Evolutionary conservation across 1,284 basidiomycete genomes (phyloP).

Genomic region (Tilletia walkeri): DNA sequence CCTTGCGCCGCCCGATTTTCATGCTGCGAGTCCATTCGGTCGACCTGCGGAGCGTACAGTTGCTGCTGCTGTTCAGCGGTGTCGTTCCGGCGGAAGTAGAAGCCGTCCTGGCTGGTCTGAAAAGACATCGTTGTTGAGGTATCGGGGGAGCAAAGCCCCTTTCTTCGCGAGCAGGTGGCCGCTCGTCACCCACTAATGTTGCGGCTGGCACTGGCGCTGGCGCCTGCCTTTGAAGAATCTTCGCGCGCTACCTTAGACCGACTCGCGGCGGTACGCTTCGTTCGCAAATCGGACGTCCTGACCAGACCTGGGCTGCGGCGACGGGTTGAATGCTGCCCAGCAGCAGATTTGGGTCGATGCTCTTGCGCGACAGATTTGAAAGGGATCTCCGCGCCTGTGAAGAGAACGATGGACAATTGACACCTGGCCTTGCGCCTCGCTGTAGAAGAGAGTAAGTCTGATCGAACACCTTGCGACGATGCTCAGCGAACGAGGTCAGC

Average conservation of each 20-base stretch:
- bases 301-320: no score
- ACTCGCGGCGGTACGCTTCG: not conserved
- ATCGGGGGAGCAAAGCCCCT: not conserved
- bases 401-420: no score
- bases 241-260: not conserved
- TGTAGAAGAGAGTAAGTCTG: not conserved
- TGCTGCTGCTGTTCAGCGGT: not conserved
- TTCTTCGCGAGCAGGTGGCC: not conserved
- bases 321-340: no score
- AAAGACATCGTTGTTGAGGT: not conserved
- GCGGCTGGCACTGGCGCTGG: not conserved
- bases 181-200: not conserved
- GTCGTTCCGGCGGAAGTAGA: conserved; percentile 15
- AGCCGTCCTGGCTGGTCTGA: conserved; percentile 7
- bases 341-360: no score
- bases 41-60: not conserved
- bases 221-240: not conserved
- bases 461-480: not conserved
- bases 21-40: not conserved
- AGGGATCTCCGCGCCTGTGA: no score
- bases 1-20: not conserved
- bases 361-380: no score
- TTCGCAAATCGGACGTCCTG: not conserved
- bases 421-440: not conserved
- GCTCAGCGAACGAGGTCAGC: not conserved